Conservation (phyloP, 371 early-diverging fungal genomes). For the Blakeslea trispora region DNA sequence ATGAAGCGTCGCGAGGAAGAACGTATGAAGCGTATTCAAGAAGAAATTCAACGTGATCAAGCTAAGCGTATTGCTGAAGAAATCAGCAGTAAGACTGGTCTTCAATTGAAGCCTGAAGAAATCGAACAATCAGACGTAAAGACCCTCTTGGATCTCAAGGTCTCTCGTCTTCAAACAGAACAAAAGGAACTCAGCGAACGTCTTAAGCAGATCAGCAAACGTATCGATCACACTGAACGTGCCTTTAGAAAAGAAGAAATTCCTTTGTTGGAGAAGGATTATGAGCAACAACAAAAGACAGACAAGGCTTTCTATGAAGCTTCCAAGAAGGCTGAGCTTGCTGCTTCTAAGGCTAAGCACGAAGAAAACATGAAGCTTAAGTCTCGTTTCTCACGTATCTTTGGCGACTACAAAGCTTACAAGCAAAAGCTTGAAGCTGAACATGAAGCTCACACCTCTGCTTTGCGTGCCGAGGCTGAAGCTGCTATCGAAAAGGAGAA, state of each 20-base stretch:
- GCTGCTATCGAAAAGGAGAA: conserved; percentile 73
- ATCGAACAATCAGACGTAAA: conserved; percentile 85
- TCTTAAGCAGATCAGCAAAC: conserved; percentile 74
- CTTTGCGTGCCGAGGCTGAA: conserved; percentile 52
- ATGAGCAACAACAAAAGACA: conserved; percentile 82
- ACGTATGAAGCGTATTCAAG: conserved; percentile 75
- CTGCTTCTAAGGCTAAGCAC: conserved; percentile 66
- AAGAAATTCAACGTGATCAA: conserved; percentile 83
- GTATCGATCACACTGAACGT: conserved; percentile 94
- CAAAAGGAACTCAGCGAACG: conserved; percentile 77
- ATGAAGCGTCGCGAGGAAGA: conserved; percentile 82
- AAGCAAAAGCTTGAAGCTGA: conserved; percentile 61
- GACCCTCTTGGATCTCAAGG: conserved; percentile 82
- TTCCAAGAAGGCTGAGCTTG: conserved; percentile 68
- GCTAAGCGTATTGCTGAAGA: conserved; percentile 88
- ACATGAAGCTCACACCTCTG: conserved; percentile 54
- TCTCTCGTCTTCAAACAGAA: conserved; percentile 90
- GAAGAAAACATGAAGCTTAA: conserved; percentile 78
- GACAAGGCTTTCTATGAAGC: conserved; percentile 84
- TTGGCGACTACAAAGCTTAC: conserved; percentile 74
- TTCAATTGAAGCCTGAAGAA: conserved; percentile 81
- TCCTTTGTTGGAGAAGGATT: conserved; percentile 89
- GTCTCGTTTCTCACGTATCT: conserved; percentile 74
- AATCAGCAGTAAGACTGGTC: conserved; percentile 78
- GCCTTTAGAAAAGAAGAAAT: conserved; percentile 95